These are phyloP conservation scores for Plectosphaerella cucumerina DNA, from an alignment of 2,329 filamentous ascomycete genomes.

Conservation along the genomic window DNA sequence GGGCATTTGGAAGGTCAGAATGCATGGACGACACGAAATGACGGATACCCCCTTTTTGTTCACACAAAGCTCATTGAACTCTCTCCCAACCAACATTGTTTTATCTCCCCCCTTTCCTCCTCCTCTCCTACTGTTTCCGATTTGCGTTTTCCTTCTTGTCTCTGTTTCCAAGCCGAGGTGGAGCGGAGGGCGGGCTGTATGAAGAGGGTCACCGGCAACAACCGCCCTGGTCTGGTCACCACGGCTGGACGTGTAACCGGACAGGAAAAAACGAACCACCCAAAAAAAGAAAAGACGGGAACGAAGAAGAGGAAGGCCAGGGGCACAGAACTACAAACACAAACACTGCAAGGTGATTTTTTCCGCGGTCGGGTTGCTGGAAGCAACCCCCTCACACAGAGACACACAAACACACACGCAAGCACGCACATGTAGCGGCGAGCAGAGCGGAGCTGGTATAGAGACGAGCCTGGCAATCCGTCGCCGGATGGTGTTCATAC, in stretches of 20 bases:
- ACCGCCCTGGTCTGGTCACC: slow-evolving; percentile 13
- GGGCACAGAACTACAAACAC: slow-evolving; percentile 7
- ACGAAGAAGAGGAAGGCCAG: slow-evolving; percentile 3
- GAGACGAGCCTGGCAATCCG: slow-evolving; percentile 34
- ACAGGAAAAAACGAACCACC: slow-evolving; percentile 5
- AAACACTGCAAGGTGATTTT: slow-evolving; percentile 11
- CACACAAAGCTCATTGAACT: too few species aligned
- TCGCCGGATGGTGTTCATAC: slow-evolving; percentile 29
- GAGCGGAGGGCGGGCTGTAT: too few species aligned
- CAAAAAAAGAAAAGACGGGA: slow-evolving; percentile 12
- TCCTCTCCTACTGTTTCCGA: slow-evolving; percentile 10
- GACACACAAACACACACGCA: too few species aligned
- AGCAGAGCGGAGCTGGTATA: slow-evolving; percentile 21
- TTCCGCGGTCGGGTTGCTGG: too few species aligned
- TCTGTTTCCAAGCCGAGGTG: slow-evolving; percentile 3
- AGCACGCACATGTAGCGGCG: slow-evolving; percentile 26
- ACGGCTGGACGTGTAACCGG: too few species aligned
- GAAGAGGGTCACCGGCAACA: slow-evolving; percentile 2
- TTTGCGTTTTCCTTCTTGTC: slow-evolving; percentile 7
- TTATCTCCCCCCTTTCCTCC: slow-evolving; percentile 12
- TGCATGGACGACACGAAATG: slow-evolving; percentile 39
- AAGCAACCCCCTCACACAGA: slow-evolving; percentile 4
- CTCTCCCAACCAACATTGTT: background rate
- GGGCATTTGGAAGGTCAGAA: slow-evolving; percentile 30
- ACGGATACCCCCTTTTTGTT: slow-evolving; percentile 36